Percentiles rank a stretch among this genome's conserved stretches.
Evolutionary conservation across 179 eudicot genomes (phyloP).

Genomic region (Sideroxylon spinosum): DNA sequence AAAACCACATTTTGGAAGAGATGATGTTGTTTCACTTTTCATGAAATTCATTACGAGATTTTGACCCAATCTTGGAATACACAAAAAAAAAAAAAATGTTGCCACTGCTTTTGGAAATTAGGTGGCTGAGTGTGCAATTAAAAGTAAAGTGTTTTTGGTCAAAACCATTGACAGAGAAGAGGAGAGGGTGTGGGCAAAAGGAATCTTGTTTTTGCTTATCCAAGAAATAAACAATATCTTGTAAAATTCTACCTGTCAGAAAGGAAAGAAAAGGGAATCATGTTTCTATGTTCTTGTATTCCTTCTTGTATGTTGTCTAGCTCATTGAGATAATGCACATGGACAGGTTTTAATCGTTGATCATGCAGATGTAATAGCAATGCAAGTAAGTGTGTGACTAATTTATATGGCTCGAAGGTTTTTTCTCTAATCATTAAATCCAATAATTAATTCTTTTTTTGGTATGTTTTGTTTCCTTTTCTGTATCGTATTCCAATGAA

Average conservation of each 20-base stretch:
- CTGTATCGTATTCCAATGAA: constrained; percentile 1
- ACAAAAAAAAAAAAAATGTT: too few species aligned
- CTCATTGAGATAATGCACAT: constrained; percentile 14
- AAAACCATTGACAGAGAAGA: not conserved
- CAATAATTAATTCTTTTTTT: not conserved
- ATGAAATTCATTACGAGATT: too few species aligned
- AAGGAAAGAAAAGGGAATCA: too few species aligned
- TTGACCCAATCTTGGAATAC: too few species aligned
- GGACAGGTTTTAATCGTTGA: constrained; percentile 80
- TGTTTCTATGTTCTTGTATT: not conserved
- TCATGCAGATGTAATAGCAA: constrained; percentile 89
- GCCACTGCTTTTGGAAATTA: not conserved
- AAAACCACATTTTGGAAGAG: too few species aligned
- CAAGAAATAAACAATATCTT: too few species aligned
- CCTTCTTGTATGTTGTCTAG: not conserved
- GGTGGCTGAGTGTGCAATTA: not conserved
- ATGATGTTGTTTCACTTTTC: too few species aligned
- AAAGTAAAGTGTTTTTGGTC: not conserved
- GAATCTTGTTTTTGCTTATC: too few species aligned
- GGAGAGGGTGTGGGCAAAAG: not conserved
- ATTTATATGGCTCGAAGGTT: not conserved
- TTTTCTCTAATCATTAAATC: not conserved
- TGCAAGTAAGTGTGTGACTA: constrained; percentile 61
- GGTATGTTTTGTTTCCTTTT: not conserved
- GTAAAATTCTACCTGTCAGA: too few species aligned